These are phyloP conservation scores for Termitomyces sp. DNA, from an alignment of 768 basidiomycete species.

Conservation along the genomic window DNA sequence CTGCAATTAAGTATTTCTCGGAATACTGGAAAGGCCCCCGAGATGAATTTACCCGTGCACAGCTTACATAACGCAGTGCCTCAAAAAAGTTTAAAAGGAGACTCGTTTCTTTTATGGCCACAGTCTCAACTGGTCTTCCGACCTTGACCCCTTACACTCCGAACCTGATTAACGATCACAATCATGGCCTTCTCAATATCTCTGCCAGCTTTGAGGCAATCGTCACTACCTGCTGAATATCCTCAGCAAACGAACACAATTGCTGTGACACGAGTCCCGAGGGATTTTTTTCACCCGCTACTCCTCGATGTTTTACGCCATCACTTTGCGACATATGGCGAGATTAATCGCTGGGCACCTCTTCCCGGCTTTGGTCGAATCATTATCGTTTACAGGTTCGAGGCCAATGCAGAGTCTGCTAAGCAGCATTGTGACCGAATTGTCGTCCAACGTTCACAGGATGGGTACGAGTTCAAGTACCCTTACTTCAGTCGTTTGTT, in stretches of 20 bases:
- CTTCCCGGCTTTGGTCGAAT: constrained; percentile 76
- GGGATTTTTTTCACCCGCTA: constrained; percentile 67
- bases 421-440: constrained; percentile 64
- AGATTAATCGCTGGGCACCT: constrained; percentile 88
- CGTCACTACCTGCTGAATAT: constrained; percentile 16
- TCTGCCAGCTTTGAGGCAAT: constrained; percentile 12
- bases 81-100: constrained; percentile 5
- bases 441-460: constrained; percentile 43
- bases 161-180: neutral
- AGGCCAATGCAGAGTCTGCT: constrained; percentile 60
- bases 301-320: constrained; percentile 59
- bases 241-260: constrained; percentile 69
- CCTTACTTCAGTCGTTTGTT: constrained; percentile 1
- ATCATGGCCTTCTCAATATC: constrained; percentile 13
- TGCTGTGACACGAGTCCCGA: constrained; percentile 73
- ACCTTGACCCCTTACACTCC: neutral
- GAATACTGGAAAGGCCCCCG: neutral
- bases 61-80: constrained; percentile 11
- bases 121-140: neutral
- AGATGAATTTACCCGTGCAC: neutral
- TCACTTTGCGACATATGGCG: constrained; percentile 75
- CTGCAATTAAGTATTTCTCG: neutral
- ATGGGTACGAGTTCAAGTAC: constrained; percentile 37
- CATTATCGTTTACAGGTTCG: constrained; percentile 68
- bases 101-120: neutral